A percentile compares a stretch with the other conserved stretches of the same genome.
Evolutionary conservation across 2,329 filamentous ascomycete genomes (phyloP).

Genomic region (Sclerotinia trifoliorum): DNA sequence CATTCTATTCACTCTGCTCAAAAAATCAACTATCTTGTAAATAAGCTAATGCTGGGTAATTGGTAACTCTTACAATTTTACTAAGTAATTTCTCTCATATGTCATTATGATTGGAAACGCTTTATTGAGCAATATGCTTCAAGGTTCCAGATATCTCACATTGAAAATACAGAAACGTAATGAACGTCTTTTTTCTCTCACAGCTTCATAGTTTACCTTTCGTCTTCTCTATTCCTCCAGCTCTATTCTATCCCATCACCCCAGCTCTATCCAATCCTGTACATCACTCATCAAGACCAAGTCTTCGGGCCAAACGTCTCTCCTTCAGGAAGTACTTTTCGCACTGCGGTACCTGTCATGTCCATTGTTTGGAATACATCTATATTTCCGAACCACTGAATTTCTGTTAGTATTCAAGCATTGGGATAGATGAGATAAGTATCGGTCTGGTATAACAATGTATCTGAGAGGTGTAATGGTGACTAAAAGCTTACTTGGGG

Average conservation of each 20-base stretch:
- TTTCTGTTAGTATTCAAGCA: neutral
- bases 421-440: neutral
- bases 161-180: neutral
- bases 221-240: neutral
- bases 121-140: neutral
- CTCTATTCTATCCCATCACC: no score
- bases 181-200: neutral
- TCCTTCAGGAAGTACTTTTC: neutral
- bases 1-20: no score
- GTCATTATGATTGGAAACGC: neutral
- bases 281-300: constrained; percentile 18
- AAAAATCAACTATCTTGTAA: no score
- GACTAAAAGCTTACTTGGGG: neutral
- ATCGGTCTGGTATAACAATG: neutral
- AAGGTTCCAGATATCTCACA: neutral
- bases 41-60: neutral
- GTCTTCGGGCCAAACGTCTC: constrained; percentile 29
- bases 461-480: neutral
- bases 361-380: constrained; percentile 11
- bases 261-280: neutral
- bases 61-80: neutral
- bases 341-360: neutral
- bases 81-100: neutral
- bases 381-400: constrained; percentile 3
- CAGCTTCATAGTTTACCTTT: neutral